Conservation (phyloP, 2,329 filamentous ascomycete genomes). For the Colletotrichum nymphaeae region DNA sequence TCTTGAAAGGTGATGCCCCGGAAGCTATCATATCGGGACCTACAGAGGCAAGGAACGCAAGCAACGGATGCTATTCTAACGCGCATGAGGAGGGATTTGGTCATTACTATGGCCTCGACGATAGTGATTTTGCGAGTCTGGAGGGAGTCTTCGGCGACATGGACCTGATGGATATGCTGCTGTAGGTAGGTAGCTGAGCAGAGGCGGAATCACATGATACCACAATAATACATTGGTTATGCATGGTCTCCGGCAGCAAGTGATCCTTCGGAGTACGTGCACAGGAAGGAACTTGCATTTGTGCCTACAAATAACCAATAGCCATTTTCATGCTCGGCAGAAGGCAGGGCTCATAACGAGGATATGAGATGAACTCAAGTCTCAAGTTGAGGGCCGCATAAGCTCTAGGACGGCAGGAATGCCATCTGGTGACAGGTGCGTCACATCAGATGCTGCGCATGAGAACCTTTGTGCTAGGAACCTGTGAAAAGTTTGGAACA, state of each 20-base stretch:
- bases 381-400: background rate
- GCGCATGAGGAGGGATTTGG: background rate
- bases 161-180: background rate
- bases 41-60: background rate
- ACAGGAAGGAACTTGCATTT: background rate
- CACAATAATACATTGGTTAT: background rate
- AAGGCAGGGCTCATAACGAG: background rate
- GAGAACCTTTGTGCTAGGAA: slow-evolving; percentile 1
- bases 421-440: slow-evolving; percentile 2
- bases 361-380: slow-evolving; percentile 2
- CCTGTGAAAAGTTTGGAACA: background rate
- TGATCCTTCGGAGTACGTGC: too few species aligned
- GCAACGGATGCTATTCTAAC: background rate
- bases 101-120: background rate
- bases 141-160: background rate
- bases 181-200: background rate
- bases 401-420: background rate
- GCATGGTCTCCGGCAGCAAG: too few species aligned
- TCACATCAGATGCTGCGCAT: slow-evolving; percentile 2
- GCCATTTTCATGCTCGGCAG: background rate
- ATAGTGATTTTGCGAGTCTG: background rate
- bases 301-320: background rate
- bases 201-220: background rate
- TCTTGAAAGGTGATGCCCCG: background rate
- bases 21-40: background rate